Percentiles rank a stretch among this genome's conserved stretches.
phyloP scores from a whole-genome alignment of 176 grass and related monocot genomes.

The Coix lacrymajobi region DNA sequence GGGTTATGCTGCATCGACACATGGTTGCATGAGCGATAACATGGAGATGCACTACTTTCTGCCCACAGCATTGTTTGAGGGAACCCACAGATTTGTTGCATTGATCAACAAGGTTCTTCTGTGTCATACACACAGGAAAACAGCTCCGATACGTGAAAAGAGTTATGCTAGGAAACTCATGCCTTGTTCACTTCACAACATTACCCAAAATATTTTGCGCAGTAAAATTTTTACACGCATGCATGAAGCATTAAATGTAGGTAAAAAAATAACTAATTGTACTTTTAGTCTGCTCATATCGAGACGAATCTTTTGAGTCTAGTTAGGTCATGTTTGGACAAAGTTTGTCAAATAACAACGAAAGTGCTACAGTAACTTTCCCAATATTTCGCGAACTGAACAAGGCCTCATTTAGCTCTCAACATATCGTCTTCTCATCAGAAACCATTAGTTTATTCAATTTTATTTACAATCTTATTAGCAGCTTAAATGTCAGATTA shows the following conservation, averaged over 20 bases:
- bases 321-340: too few species aligned
- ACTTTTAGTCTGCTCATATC: too few species aligned
- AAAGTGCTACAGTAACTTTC: too few species aligned
- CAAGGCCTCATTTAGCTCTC: background rate
- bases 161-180: background rate
- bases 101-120: background rate
- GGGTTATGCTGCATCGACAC: background rate
- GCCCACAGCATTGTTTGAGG: background rate
- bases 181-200: too few species aligned
- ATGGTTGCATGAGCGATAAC: background rate
- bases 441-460: background rate
- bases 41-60: background rate
- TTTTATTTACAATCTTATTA: background rate
- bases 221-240: too few species aligned
- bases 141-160: background rate
- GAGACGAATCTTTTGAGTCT: too few species aligned
- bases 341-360: too few species aligned
- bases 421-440: background rate
- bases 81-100: background rate
- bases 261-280: too few species aligned
- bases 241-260: too few species aligned
- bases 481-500: background rate
- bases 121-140: background rate
- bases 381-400: too few species aligned
- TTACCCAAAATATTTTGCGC: too few species aligned